Conservation (phyloP, 2,329 filamentous ascomycete genomes). For the Xylogone sp. region DNA sequence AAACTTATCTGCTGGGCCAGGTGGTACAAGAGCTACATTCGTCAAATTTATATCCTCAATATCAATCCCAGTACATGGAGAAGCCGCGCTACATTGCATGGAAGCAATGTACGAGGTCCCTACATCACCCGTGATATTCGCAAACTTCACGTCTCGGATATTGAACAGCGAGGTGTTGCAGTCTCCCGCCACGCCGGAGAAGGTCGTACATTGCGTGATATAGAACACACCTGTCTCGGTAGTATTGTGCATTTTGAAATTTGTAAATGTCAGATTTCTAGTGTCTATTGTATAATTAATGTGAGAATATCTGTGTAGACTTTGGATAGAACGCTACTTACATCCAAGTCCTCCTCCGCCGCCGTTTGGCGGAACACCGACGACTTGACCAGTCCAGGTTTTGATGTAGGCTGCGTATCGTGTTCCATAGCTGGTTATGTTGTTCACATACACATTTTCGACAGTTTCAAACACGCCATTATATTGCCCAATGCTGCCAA, state of each 20-base stretch:
- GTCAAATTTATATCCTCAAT: too few species aligned
- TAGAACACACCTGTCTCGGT: slow-evolving; percentile 27
- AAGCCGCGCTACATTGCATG: too few species aligned
- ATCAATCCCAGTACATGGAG: too few species aligned
- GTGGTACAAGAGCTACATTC: too few species aligned
- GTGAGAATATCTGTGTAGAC: too few species aligned
- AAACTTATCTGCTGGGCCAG: too few species aligned
- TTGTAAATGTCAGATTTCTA: slow-evolving; percentile 32
- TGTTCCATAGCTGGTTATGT: slow-evolving; percentile 43
- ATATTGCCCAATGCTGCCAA: slow-evolving; percentile 56
- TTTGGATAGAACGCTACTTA: slow-evolving; percentile 1
- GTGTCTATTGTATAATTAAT: not conserved
- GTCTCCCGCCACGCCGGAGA: slow-evolving; percentile 30
- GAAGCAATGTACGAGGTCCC: too few species aligned
- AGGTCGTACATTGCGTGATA: slow-evolving; percentile 38
- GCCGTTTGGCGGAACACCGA: slow-evolving; percentile 52
- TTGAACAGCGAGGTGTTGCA: slow-evolving; percentile 29
- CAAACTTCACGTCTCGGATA: slow-evolving; percentile 21
- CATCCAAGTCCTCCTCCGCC: slow-evolving; percentile 51
- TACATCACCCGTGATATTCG: too few species aligned
- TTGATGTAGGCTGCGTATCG: slow-evolving; percentile 50
- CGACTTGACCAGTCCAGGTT: slow-evolving; percentile 51
- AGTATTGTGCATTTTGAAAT: slow-evolving; percentile 28
- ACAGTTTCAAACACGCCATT: slow-evolving; percentile 43
- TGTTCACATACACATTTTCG: slow-evolving; percentile 42